These are phyloP conservation scores for Malassezia cuniculi DNA, from an alignment of 1,284 basidiomycete genomes.

Conservation along the genomic window DNA sequence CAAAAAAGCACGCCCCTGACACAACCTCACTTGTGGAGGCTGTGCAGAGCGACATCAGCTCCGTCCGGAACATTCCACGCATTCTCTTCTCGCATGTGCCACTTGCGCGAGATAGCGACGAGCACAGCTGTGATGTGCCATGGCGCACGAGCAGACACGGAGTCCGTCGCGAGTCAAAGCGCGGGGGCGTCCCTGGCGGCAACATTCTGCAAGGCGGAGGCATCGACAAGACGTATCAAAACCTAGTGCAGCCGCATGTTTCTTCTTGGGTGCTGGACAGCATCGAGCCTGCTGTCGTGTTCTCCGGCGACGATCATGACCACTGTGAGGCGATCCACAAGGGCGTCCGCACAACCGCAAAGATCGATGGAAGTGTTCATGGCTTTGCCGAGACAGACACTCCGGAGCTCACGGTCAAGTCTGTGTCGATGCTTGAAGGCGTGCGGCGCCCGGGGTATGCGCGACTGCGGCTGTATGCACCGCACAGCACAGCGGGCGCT, in stretches of 20 bases:
- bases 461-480: conserved; percentile 18
- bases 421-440: conserved; percentile 32
- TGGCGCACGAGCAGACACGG: conserved; percentile 15
- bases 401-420: conserved; percentile 34
- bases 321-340: conserved; percentile 32
- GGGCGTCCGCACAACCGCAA: background rate
- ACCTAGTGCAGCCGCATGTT: conserved; percentile 20
- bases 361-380: background rate
- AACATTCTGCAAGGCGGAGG: conserved; percentile 26
- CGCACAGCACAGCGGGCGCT: background rate
- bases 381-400: conserved; percentile 13
- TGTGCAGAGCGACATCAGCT: background rate
- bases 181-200: conserved; percentile 5
- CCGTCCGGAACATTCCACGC: conserved; percentile 14
- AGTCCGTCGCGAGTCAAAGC: conserved; percentile 18
- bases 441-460: conserved; percentile 29
- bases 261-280: conserved; percentile 19
- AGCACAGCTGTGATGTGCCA: conserved; percentile 16
- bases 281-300: conserved; percentile 21
- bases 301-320: conserved; percentile 37
- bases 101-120: conserved; percentile 12
- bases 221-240: conserved; percentile 26
- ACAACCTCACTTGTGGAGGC: conserved; percentile 24
- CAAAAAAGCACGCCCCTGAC: conserved; percentile 15
- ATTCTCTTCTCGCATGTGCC: conserved; percentile 33